Base-by-base conservation (phyloP, 1,139 yeast species). In the Lipomyces yarrowii region DNA sequence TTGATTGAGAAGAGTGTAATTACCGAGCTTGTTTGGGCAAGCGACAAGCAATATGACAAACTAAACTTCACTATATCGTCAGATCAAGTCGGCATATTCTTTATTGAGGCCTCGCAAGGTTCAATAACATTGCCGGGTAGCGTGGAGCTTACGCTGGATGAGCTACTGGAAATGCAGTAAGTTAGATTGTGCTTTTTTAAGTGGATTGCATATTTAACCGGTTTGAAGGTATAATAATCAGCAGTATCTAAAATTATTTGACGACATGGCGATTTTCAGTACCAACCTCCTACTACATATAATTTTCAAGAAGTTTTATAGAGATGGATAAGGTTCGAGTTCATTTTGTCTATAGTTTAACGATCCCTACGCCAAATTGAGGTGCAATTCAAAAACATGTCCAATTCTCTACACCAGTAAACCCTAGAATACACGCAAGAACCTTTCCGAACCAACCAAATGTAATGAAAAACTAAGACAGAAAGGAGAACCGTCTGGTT, bases 11-110 rank as follows among this genome's bases (percentile, higher is more conserved):
- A 86, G 72, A 89, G 90, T 0, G 84, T 92, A 1, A 76, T 94
- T 37, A 76, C 84, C 5, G 88, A 86, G 64, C 81, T 89, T 61
- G 37, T 53, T 23, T 82, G 82, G 10, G 79, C 77, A 65, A 70
- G 73, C 2, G 86, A 85, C 1, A 79, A 84, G 32, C 85, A 84
- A 67, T 83, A 86, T 59, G 90, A 91, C 13, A 90, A 88, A 72
- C 82, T 90, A 32, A 87, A 86, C 69, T 87, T 92, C 73, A 87
- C 90, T 79, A 88, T 91, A 74, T 86, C 90, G 69, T 88, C 94
- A 73, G 91, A 90, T 74, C 82, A 85, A 70, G 87, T 86, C 8
- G 96, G 94, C 0, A 83, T 83, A 32, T 91, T 91, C 74, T 84
- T 85, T 10, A 81, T 94, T 54, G 96, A 93, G 63, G 90, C 86